Evolutionary conservation across 1,139 yeast species (phyloP), one percentile per base, ranked within the genome.

Genomic region (Suhomyces coccinellae): DNA sequence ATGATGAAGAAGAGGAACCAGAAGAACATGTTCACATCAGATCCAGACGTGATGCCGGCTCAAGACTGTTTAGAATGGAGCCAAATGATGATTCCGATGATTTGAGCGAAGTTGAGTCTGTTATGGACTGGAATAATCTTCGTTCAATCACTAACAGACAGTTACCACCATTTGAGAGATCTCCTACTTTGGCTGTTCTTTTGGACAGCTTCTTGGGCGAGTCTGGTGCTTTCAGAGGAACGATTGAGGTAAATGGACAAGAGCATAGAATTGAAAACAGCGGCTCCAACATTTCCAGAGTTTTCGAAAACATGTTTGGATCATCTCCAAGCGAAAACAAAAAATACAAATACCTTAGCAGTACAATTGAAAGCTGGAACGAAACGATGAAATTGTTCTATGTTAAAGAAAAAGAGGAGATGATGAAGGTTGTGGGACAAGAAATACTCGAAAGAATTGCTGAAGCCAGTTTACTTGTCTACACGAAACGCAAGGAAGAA

Each of bases 351-450:
- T 68, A 65, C 39, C 67, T 86, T 36, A 78, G 79, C 50, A 77
- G 88, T 0, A 82, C 91, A 0, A 57, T 67, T 11, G 85, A 85
- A 45, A 74, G 96, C 53, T 89, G 96, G 95, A 66, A 66, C 34
- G 89, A 86, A 40, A 71, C 79, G 9, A 67, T 77, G 42, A 67
- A 72, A 32, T 66, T 80, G 64, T 78, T 79, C 52, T 75, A 74
- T 52, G 34, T 39, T 9, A 70, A 69, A 30, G 66, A 66, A 13
- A 66, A 65, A 35, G 74, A 73, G 24, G 70, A 66, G 12, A 63
- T 69, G 40, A 64, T 75, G 8, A 55, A 68, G 45, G 67, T 81
- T 44, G 65, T 80, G n/a, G 58, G 77, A 15, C 80, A 83, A 0
- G 65, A 69, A 0, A 75, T 87, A 33, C 63, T 84, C 24, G 78